These are phyloP conservation scores for Sclerotinia borealis DNA, from an alignment of 2,329 filamentous ascomycete genomes.

Conservation along the genomic window DNA sequence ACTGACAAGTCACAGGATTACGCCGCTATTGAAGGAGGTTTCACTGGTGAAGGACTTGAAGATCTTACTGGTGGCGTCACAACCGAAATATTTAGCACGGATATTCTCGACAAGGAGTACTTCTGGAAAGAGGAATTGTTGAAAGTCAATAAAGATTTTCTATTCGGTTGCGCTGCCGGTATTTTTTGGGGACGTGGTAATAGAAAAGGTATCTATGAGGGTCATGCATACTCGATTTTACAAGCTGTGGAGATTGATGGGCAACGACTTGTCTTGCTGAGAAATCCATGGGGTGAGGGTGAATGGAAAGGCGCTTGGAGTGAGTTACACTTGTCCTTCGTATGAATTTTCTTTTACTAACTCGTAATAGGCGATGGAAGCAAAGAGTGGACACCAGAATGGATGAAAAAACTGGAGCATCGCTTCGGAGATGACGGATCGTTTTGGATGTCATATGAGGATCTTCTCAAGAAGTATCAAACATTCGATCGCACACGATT, in stretches of 20 bases:
- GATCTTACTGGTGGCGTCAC: slow-evolving; percentile 65
- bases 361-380: slow-evolving; percentile 41
- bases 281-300: slow-evolving; percentile 55
- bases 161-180: slow-evolving; percentile 59
- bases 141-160: slow-evolving; percentile 73
- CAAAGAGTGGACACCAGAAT: slow-evolving; percentile 56
- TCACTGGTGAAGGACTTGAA: slow-evolving; percentile 49
- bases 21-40: slow-evolving; percentile 66
- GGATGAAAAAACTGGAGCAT: slow-evolving; percentile 51
- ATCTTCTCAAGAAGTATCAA: slow-evolving; percentile 55
- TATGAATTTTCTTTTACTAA: slow-evolving; percentile 6
- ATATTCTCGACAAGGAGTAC: slow-evolving; percentile 70
- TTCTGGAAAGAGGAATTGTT: slow-evolving; percentile 81
- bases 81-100: slow-evolving; percentile 59
- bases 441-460: slow-evolving; percentile 59
- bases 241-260: slow-evolving; percentile 48
- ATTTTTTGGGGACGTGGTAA: slow-evolving; percentile 32
- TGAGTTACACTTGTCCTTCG: background rate
- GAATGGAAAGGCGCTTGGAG: slow-evolving; percentile 53
- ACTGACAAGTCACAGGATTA: slow-evolving; percentile 48
- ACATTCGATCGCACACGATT: slow-evolving; percentile 56
- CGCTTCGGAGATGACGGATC: slow-evolving; percentile 56
- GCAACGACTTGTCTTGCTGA: slow-evolving; percentile 45
- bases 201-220: slow-evolving; percentile 50
- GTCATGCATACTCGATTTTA: slow-evolving; percentile 54